phyloP scores from a whole-genome alignment of 257 asterid genomes.

The Primulina eburnea region DNA sequence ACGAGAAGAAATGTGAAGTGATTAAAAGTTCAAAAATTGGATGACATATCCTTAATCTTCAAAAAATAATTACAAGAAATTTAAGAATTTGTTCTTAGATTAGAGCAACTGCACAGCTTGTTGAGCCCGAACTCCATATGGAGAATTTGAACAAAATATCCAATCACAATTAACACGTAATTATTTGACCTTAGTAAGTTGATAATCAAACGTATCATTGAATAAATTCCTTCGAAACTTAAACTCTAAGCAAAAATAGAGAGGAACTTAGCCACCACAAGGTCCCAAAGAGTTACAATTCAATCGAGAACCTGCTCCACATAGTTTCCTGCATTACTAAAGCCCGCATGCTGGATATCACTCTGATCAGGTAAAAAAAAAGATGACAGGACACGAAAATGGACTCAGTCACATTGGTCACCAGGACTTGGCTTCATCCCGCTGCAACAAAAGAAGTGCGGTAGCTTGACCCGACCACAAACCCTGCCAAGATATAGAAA shows the following conservation, averaged over 20 bases:
- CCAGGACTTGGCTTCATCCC: conserved; percentile 67
- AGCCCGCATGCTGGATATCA: not conserved
- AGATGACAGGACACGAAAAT: conserved; percentile 12
- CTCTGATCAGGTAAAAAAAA: not conserved
- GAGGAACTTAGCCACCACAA: not conserved
- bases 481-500: conserved; percentile 48
- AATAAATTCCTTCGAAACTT: too few relatives aligned
- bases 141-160: too few relatives aligned
- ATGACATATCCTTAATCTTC: too few relatives aligned
- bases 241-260: not conserved
- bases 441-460: conserved; percentile 91
- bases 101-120: too few relatives aligned
- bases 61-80: too few relatives aligned
- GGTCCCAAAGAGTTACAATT: not conserved
- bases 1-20: too few relatives aligned
- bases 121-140: too few relatives aligned
- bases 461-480: conserved; percentile 89
- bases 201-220: not conserved
- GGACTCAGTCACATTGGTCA: conserved; percentile 25
- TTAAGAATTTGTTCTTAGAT: too few relatives aligned
- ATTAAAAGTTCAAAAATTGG: too few relatives aligned
- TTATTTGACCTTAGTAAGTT: not conserved
- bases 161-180: not conserved
- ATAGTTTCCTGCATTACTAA: conserved; percentile 4
- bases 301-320: not conserved